A percentile compares a stretch with the other conserved stretches of the same genome.
Evolutionary conservation across 2,329 filamentous ascomycete species (phyloP).

Genomic region (Botrytis galanthina): DNA sequence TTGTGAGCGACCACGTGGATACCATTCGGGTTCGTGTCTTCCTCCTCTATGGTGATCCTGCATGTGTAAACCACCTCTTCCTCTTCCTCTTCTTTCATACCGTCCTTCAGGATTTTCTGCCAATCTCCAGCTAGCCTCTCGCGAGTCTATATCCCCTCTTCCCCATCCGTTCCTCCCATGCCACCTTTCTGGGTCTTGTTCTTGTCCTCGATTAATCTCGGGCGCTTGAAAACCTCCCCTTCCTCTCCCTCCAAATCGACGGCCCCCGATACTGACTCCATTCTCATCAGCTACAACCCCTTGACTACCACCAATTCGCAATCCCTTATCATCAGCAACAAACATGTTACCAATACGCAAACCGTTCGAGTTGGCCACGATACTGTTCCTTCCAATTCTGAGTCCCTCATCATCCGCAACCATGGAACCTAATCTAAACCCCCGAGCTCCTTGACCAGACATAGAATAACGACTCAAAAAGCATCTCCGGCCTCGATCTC

Average conservation of each 20-base stretch:
- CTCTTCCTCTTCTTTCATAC: constrained; percentile 21
- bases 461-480: neutral
- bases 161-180: constrained; percentile 19
- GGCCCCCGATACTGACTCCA: constrained; percentile 28
- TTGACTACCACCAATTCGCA: constrained; percentile 36
- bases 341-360: constrained; percentile 27
- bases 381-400: constrained; percentile 20
- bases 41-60: constrained; percentile 13
- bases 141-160: neutral
- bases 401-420: constrained; percentile 23
- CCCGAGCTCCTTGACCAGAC: constrained; percentile 14
- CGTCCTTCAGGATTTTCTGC: neutral
- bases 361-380: constrained; percentile 33
- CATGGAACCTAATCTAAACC: constrained; percentile 22
- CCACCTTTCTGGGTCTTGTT: neutral
- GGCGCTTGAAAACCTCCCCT: neutral
- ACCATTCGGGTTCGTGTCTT: constrained; percentile 2
- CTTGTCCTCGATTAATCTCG: constrained; percentile 9
- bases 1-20: constrained; percentile 7
- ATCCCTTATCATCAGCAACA: constrained; percentile 44
- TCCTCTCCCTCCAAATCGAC: constrained; percentile 24
- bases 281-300: constrained; percentile 29
- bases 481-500: neutral
- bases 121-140: constrained; percentile 8
- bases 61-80: neutral